phyloP scores from a whole-genome alignment of 352 stramenopile species.

The Phytophthora boehmeriae region DNA sequence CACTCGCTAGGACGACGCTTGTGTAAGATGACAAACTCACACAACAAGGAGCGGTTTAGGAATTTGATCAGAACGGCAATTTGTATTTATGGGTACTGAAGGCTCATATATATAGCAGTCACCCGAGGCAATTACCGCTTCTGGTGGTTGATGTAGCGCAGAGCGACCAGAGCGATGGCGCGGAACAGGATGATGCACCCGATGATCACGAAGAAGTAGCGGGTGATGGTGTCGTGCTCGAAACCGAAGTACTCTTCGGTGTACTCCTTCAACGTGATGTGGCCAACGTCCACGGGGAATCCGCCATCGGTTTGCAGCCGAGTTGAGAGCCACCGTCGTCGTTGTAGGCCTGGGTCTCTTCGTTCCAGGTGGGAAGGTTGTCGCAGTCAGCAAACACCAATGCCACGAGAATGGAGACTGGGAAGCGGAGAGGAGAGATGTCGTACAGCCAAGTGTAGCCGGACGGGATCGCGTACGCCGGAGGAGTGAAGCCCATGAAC shows the following conservation, averaged over 20 bases:
- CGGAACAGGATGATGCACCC: conserved; percentile 4
- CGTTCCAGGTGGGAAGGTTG: conserved; percentile 2
- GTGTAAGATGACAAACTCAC: no score
- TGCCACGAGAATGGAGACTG: conserved; percentile 16
- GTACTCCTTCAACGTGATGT: conserved; percentile 2
- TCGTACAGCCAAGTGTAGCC: conserved; percentile 16
- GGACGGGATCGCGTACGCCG: conserved; percentile 19
- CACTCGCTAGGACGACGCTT: no score
- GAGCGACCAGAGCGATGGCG: background rate
- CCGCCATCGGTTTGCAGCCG: background rate
- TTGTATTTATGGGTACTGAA: no score
- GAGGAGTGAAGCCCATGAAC: conserved; percentile 31
- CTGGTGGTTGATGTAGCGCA: conserved; percentile 3
- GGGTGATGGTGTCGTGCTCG: background rate
- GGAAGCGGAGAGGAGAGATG: conserved; percentile 23
- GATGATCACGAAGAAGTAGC: conserved; percentile 5
- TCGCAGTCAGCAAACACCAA: conserved; percentile 11
- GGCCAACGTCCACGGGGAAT: background rate
- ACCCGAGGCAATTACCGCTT: background rate
- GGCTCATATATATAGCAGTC: no score
- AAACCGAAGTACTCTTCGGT: conserved; percentile 1
- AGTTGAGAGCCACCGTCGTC: background rate
- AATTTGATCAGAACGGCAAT: no score
- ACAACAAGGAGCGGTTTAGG: no score
- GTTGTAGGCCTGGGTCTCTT: background rate